Evolutionary conservation across 2,329 filamentous ascomycete species (phyloP).

Genomic region (Ophiostoma himal-ulmi): DNA sequence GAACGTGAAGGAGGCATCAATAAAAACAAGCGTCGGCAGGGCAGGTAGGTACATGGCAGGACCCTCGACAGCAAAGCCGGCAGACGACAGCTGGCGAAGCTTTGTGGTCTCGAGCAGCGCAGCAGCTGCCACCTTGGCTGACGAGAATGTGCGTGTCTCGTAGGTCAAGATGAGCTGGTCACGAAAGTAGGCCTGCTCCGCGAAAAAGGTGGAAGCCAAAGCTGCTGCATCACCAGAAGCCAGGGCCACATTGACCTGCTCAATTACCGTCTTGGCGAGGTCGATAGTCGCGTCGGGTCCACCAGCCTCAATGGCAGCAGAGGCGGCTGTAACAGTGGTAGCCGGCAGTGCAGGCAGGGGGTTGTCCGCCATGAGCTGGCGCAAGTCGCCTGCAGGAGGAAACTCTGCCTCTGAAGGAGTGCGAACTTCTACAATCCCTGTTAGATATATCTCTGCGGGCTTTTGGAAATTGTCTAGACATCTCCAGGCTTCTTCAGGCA

Average conservation of each 20-base stretch:
- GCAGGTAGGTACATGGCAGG: not conserved
- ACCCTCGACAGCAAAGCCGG: not conserved
- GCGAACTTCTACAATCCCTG: not conserved
- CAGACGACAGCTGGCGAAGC: not conserved
- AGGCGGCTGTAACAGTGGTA: not conserved
- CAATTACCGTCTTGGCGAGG: not conserved
- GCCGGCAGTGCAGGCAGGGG: not conserved
- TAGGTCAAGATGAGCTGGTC: not conserved
- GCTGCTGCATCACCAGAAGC: not conserved
- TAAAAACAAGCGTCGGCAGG: not conserved
- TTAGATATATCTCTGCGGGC: not conserved
- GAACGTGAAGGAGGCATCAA: not conserved
- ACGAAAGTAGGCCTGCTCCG: not conserved
- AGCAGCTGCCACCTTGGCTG: not conserved
- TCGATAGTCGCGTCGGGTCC: not conserved
- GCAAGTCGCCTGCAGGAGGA: not conserved
- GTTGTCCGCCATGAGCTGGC: not conserved
- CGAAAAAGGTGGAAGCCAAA: not conserved
- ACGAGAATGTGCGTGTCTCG: slow-evolving; percentile 1
- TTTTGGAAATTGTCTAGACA: not conserved
- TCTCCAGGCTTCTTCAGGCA: not conserved
- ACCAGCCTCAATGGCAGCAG: not conserved
- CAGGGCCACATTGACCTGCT: not conserved
- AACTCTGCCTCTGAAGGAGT: not conserved
- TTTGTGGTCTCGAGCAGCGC: not conserved